Conservation (phyloP, 495 filamentous ascomycete species). For the Aspergillus sclerotioniger region DNA sequence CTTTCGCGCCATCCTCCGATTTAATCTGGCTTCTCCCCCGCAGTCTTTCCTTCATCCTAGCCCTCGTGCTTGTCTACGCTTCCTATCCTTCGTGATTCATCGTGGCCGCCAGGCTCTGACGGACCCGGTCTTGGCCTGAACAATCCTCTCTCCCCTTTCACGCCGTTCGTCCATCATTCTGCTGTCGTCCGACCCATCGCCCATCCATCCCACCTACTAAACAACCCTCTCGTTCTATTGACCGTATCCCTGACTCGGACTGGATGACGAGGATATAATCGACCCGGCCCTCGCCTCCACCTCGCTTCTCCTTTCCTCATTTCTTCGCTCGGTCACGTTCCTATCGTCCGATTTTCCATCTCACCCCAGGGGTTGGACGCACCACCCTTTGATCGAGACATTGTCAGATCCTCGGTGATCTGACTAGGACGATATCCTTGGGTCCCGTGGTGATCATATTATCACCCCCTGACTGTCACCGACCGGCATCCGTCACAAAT, state of each 20-base stretch:
- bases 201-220: background rate
- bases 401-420: background rate
- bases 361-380: background rate
- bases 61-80: slow-evolving; percentile 6
- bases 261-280: background rate
- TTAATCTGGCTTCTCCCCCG: slow-evolving; percentile 5
- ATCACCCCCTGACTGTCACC: background rate
- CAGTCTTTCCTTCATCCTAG: background rate
- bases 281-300: background rate
- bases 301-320: slow-evolving; percentile 3
- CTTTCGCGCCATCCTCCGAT: background rate
- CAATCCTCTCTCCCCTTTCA: slow-evolving; percentile 20
- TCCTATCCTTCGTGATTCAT: slow-evolving; percentile 12
- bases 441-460: too few species aligned
- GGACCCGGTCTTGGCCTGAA: slow-evolving; percentile 24
- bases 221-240: background rate
- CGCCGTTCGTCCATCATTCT: slow-evolving; percentile 14
- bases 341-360: slow-evolving; percentile 14
- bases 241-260: background rate
- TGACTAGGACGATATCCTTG: too few species aligned
- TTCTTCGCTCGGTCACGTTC: slow-evolving; percentile 6
- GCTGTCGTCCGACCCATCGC: slow-evolving; percentile 9
- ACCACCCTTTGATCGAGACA: slow-evolving; percentile 4
- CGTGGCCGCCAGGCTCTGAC: slow-evolving; percentile 19
- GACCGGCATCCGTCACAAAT: slow-evolving; percentile 1